Evolutionary conservation across 2,329 filamentous ascomycete species (phyloP).

Genomic region (Aspergillus piperis): DNA sequence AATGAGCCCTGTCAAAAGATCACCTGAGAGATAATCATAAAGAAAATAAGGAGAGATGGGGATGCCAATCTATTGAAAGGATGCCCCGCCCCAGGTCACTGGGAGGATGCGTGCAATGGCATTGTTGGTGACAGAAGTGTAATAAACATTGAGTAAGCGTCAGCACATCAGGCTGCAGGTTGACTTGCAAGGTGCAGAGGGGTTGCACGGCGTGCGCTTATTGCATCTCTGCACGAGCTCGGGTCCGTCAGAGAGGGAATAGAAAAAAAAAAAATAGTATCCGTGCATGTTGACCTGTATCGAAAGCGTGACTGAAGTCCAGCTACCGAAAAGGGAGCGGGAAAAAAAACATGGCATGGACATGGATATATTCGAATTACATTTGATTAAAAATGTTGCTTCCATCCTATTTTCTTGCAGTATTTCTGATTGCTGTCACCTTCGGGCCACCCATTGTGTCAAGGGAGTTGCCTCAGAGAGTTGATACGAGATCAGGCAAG

Average conservation of each 20-base stretch:
- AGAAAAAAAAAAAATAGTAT: neutral
- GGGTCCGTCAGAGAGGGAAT: constrained; percentile 4
- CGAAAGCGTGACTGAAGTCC: neutral
- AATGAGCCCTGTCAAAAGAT: neutral
- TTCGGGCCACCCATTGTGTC: neutral
- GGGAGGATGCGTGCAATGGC: neutral
- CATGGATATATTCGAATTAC: neutral
- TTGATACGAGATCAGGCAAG: neutral
- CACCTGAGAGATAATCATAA: neutral
- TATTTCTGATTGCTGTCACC: too few species aligned
- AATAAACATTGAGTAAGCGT: constrained; percentile 6
- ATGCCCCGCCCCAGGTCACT: neutral
- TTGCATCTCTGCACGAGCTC: constrained; percentile 10
- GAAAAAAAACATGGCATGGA: neutral
- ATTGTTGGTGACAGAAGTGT: neutral
- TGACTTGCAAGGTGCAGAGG: constrained; percentile 4
- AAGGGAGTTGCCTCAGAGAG: neutral
- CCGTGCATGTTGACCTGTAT: constrained; percentile 1
- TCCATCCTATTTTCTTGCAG: too few species aligned
- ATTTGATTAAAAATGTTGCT: too few species aligned
- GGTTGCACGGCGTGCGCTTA: constrained; percentile 19
- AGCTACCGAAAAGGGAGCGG: neutral
- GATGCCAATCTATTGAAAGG: neutral
- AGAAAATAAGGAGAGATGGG: neutral
- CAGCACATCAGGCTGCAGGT: constrained; percentile 7